Evolutionary conservation across 176 grass and related monocot genomes (phyloP).

Genomic region (Aegilops sharonensis): DNA sequence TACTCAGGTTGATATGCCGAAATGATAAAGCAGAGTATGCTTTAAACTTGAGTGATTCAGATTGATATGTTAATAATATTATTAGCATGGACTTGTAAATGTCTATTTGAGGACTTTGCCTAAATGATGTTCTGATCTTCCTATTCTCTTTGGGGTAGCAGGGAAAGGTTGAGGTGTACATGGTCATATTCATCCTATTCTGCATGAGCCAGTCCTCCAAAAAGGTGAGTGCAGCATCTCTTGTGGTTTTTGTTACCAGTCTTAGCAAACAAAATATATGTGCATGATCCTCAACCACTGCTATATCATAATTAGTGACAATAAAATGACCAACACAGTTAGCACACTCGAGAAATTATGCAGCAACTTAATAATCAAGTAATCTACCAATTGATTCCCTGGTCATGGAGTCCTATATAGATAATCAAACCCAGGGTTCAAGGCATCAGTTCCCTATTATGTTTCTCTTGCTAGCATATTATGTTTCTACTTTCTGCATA

Average conservation of each 20-base stretch:
- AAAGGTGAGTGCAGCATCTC: neutral
- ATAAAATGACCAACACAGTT: neutral
- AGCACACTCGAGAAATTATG: neutral
- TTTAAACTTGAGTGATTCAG: neutral
- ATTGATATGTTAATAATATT: neutral
- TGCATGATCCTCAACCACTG: neutral
- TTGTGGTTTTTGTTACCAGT: neutral
- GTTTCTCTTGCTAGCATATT: neutral
- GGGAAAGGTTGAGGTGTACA: neutral
- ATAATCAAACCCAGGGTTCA: neutral
- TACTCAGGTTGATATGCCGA: too few species aligned
- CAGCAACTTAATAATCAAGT: neutral
- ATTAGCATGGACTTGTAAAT: neutral
- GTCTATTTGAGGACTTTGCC: neutral
- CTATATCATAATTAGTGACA: neutral
- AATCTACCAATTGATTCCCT: neutral
- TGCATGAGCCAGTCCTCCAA: neutral
- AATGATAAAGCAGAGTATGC: neutral
- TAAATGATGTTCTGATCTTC: neutral
- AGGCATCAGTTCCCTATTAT: neutral
- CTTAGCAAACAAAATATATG: neutral
- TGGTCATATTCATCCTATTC: neutral
- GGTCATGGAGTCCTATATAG: neutral
- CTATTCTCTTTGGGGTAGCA: neutral
- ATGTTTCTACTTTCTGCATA: slow-evolving; percentile 23